These are phyloP conservation scores for Rosa lucieae DNA, from an alignment of 306 rosid species.

Conservation along the genomic window DNA sequence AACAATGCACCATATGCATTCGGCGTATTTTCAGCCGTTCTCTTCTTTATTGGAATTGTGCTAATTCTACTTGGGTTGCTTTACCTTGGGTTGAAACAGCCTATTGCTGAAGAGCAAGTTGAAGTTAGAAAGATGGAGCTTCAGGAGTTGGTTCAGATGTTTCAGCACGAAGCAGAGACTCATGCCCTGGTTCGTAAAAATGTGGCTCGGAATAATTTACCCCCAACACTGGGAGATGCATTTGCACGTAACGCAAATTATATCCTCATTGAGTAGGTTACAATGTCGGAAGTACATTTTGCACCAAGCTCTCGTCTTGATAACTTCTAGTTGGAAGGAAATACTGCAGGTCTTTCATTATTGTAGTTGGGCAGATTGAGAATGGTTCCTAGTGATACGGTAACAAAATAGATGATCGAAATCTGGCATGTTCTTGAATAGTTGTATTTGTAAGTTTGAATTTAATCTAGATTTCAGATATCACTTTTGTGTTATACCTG, in stretches of 20 bases:
- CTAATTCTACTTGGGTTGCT: constrained; percentile 61
- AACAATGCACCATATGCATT: constrained; percentile 71
- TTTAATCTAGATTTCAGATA: background rate
- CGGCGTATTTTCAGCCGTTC: constrained; percentile 67
- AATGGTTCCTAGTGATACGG: background rate
- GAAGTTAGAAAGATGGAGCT: constrained; percentile 80
- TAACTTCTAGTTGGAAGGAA: background rate
- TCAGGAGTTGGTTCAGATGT: constrained; percentile 69
- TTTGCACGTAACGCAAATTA: constrained; percentile 34
- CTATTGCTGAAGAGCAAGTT: constrained; percentile 55
- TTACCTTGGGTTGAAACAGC: constrained; percentile 74
- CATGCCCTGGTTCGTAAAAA: constrained; percentile 74
- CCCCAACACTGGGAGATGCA: constrained; percentile 77
- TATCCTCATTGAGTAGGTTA: constrained; percentile 33
- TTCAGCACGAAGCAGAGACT: constrained; percentile 90
- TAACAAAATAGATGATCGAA: background rate
- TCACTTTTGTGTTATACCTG: background rate
- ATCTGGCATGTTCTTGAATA: too few species aligned
- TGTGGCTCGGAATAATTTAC: constrained; percentile 51
- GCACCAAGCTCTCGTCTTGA: background rate
- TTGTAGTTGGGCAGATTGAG: background rate
- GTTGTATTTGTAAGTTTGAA: too few species aligned
- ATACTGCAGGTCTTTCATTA: background rate
- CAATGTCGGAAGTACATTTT: background rate
- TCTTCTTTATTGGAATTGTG: constrained; percentile 47